Evolutionary conservation across 495 filamentous ascomycete genomes (phyloP).

Genomic region (Penicillium robsamsonii): DNA sequence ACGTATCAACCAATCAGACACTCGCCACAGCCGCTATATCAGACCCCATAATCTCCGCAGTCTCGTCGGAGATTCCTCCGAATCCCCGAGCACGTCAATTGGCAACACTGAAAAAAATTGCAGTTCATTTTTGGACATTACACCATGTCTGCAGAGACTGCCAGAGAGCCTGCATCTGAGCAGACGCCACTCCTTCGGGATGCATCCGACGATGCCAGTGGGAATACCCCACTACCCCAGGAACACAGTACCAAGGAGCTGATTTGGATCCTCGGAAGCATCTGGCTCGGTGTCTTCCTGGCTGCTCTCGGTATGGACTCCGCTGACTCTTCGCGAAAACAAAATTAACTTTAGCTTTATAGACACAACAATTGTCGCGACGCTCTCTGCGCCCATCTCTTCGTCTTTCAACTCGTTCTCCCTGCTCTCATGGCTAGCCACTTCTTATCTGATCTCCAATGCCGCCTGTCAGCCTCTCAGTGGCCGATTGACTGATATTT

Average conservation of each 20-base stretch:
- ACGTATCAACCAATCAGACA: not conserved
- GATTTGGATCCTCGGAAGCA: constrained; percentile 43
- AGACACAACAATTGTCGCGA: constrained; percentile 84
- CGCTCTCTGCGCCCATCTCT: constrained; percentile 80
- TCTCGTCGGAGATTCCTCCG: not conserved
- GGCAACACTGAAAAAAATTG: not conserved
- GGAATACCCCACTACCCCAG: constrained; percentile 28
- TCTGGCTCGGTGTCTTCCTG: constrained; percentile 80
- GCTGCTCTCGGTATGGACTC: constrained; percentile 61
- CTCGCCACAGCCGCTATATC: not conserved
- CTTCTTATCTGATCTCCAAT: constrained; percentile 86
- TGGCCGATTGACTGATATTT: constrained; percentile 86
- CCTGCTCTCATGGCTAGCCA: constrained; percentile 88
- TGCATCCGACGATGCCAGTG: constrained; percentile 19
- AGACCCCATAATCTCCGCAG: not conserved
- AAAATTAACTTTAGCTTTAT: not conserved
- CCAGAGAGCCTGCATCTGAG: constrained; percentile 31
- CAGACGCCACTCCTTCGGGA: constrained; percentile 42
- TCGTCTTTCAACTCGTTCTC: constrained; percentile 79
- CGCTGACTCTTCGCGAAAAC: not conserved
- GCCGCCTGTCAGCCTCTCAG: constrained; percentile 83
- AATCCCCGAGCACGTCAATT: constrained; percentile 12
- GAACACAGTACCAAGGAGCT: constrained; percentile 45
- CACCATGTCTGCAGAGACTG: constrained; percentile 21
- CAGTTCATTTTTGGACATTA: not conserved